These are phyloP conservation scores for Schwanniomyces vanrijiae DNA, from an alignment of 805 yeast species.

Conservation along the genomic window DNA sequence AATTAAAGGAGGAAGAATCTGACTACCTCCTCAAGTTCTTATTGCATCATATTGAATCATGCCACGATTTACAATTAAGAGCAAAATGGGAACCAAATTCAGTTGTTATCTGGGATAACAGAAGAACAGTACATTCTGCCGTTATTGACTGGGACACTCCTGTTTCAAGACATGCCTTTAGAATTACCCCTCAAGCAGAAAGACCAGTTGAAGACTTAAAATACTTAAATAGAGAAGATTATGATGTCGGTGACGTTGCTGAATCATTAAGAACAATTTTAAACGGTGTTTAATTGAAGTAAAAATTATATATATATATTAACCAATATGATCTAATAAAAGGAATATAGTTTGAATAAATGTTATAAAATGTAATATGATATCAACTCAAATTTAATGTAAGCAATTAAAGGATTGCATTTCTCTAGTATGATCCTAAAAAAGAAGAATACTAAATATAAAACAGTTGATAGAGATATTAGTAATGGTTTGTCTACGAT, in stretches of 20 bases:
- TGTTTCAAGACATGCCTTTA: slow-evolving; percentile 67
- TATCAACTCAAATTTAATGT: neutral
- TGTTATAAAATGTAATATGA: neutral
- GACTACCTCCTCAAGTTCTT: slow-evolving; percentile 59
- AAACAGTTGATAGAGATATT: neutral
- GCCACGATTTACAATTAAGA: slow-evolving; percentile 65
- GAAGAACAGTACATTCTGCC: slow-evolving; percentile 69
- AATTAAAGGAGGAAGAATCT: slow-evolving; percentile 71
- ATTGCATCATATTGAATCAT: slow-evolving; percentile 49
- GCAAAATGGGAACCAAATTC: slow-evolving; percentile 71
- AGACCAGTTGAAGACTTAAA: slow-evolving; percentile 53
- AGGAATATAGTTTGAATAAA: neutral
- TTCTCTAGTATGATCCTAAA: too few relatives aligned
- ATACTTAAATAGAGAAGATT: slow-evolving; percentile 38
- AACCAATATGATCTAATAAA: neutral
- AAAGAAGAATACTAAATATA: too few relatives aligned
- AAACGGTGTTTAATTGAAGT: neutral
- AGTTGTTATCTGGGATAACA: slow-evolving; percentile 78
- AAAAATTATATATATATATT: neutral
- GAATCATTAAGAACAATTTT: slow-evolving; percentile 24
- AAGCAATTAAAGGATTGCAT: too few relatives aligned
- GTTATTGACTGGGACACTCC: slow-evolving; percentile 71
- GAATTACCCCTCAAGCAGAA: slow-evolving; percentile 74
- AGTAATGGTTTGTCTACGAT: neutral
- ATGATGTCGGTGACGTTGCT: slow-evolving; percentile 30